These are phyloP conservation scores for Saturnispora quitensis DNA, from an alignment of 805 yeast genomes.

Conservation along the genomic window DNA sequence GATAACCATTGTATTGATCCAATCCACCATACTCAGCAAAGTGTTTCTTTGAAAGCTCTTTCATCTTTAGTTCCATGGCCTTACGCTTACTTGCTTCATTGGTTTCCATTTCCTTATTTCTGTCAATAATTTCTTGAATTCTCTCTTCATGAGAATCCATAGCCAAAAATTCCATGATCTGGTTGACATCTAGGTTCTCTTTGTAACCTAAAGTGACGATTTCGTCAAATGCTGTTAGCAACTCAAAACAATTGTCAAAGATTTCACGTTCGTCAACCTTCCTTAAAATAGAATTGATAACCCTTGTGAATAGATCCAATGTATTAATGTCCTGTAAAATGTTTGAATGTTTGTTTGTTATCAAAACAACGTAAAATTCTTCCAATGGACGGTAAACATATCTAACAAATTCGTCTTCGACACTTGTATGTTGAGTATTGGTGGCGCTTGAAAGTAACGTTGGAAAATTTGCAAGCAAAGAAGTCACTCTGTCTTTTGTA, in stretches of 20 bases:
- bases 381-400: conserved; percentile 95
- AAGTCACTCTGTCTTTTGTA: conserved; percentile 75
- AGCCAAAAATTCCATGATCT: conserved; percentile 81
- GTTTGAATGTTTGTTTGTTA: conserved; percentile 86
- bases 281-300: conserved; percentile 66
- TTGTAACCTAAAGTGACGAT: conserved; percentile 82
- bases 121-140: conserved; percentile 94
- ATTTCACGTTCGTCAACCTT: conserved; percentile 75
- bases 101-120: conserved; percentile 95
- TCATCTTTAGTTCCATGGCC: conserved; percentile 82
- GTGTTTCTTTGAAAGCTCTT: conserved; percentile 58
- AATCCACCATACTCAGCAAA: conserved; percentile 21
- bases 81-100: conserved; percentile 93
- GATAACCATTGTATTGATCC: conserved; percentile 8
- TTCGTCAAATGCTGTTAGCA: conserved; percentile 89
- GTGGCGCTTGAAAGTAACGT: conserved; percentile 58
- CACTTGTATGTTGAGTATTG: conserved; percentile 80
- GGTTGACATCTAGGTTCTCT: conserved; percentile 73
- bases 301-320: conserved; percentile 72
- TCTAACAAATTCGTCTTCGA: conserved; percentile 85
- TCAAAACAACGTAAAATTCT: conserved; percentile 80
- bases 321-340: conserved; percentile 93
- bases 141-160: conserved; percentile 99
- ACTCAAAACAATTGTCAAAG: conserved; percentile 76
- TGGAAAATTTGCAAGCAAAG: conserved; percentile 79